Evolutionary conservation across 768 basidiomycete genomes (phyloP), one percentile per base, ranked within the genome.

Genomic region (Auriscalpium orientale): DNA sequence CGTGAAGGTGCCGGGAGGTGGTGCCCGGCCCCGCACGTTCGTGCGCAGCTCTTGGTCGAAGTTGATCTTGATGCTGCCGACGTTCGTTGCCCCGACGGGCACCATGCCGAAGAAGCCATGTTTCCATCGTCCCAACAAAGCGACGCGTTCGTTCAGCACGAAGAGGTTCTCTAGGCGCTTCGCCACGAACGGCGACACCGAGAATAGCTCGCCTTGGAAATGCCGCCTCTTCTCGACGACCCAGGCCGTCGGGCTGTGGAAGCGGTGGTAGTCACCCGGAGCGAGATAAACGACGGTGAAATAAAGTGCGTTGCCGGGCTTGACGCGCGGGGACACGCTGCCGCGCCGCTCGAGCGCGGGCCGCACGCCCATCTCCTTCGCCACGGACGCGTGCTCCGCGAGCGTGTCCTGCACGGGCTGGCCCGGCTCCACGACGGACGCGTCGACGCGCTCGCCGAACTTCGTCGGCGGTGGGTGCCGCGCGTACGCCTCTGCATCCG

Each of bases 51-150:
- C 89, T 67, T 87, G 77, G 69, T 99, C 97, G 70, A 99, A 99
- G 68, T 97, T 95, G 66, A 99, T 80, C 62, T 87, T 87, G 72
- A 99, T 98, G 60, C 87, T 89, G 6, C 97, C 97, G 51, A 98
- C 97, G 68, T 99, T 98, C 11, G 95, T 98, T 2, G 97, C 97
- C 2, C 97, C 97, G 33, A 99, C 95, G 11, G 97, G 97, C 0
- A 97, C 84, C 93, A 98, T 98, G 22, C 87, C 76, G 70, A 97
- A 99, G 78, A 98, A 98, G 1, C 97, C 97, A 63, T 97, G 75
- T 66, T 83, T 84, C 97, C 97, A 98, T 54, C 91, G 75, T 7
- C 97, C 97, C 34, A 98, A 82, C 20, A 99, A 77, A 1, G 95
- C 93, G 9, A 98, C 95, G 21, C 97, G 85, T 72, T 99, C 97